Evolutionary conservation across 78 protist genomes (phyloP).

Genomic region (Bodo saltans): DNA sequence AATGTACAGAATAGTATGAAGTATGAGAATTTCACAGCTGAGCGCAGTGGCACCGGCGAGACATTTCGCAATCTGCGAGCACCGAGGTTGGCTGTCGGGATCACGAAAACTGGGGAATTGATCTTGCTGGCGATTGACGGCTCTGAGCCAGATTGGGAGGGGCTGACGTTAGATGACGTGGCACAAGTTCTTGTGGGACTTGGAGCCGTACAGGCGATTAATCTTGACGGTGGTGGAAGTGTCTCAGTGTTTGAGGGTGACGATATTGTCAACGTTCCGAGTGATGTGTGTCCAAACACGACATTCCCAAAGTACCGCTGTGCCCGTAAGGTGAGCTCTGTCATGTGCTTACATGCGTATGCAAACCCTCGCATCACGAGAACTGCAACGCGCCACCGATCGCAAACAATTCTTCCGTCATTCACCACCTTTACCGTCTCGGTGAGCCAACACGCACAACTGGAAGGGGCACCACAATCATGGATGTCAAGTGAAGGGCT

Average conservation of each 20-base stretch:
- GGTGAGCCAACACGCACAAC: no score
- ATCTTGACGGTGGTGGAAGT: constrained; percentile 44
- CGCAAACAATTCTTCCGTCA: no score
- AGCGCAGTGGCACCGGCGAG: neutral
- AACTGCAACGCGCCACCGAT: no score
- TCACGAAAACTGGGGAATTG: constrained; percentile 36
- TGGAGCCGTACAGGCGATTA: constrained; percentile 31
- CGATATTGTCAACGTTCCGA: neutral
- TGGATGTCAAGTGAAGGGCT: no score
- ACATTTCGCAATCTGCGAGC: neutral
- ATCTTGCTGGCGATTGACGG: constrained; percentile 34
- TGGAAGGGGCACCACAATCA: no score
- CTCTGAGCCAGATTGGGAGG: neutral
- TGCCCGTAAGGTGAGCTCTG: neutral
- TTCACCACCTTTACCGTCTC: no score
- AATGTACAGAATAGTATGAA: neutral
- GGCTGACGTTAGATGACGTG: neutral
- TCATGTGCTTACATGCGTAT: neutral
- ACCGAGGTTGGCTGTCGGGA: constrained; percentile 38
- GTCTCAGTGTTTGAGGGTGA: neutral
- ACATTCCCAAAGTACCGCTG: neutral
- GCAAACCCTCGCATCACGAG: no score
- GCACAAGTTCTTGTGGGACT: neutral
- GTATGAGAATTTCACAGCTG: neutral
- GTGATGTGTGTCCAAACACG: neutral